A percentile compares a stretch with the other conserved stretches of the same genome.
Evolutionary conservation across 768 basidiomycete species (phyloP).

Genomic region (Psilocybe cyanescens): DNA sequence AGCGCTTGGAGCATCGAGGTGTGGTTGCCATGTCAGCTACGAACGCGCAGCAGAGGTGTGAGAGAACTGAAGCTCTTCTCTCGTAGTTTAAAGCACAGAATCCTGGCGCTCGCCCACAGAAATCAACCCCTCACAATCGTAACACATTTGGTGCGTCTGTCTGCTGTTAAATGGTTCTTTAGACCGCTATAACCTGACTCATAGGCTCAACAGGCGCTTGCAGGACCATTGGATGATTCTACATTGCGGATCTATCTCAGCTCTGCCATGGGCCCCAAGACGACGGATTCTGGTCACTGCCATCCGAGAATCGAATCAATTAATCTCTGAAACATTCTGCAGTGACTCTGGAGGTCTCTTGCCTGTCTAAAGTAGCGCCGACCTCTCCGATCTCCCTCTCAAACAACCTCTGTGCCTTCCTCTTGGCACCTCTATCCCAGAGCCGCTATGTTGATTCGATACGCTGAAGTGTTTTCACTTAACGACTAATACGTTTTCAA

Average conservation of each 20-base stretch:
- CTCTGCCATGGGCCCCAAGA: background rate
- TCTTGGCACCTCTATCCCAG: too few species aligned
- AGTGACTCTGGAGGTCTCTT: background rate
- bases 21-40: background rate
- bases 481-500: background rate
- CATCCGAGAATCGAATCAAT: background rate
- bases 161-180: background rate
- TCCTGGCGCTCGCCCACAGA: background rate
- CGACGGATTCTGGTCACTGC: background rate
- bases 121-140: background rate
- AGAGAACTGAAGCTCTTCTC: background rate
- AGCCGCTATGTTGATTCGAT: background rate
- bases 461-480: background rate
- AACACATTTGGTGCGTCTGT: background rate
- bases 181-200: too few species aligned
- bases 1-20: background rate
- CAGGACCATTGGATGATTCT: too few species aligned
- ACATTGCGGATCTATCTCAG: too few species aligned
- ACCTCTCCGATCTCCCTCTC: background rate
- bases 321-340: background rate
- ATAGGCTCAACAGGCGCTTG: too few species aligned
- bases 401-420: background rate
- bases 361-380: background rate
- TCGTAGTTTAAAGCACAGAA: background rate
- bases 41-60: slow-evolving; percentile 1